Base-by-base conservation (phyloP, 2,329 filamentous ascomycete species). In the Podosphaera xanthii region DNA sequence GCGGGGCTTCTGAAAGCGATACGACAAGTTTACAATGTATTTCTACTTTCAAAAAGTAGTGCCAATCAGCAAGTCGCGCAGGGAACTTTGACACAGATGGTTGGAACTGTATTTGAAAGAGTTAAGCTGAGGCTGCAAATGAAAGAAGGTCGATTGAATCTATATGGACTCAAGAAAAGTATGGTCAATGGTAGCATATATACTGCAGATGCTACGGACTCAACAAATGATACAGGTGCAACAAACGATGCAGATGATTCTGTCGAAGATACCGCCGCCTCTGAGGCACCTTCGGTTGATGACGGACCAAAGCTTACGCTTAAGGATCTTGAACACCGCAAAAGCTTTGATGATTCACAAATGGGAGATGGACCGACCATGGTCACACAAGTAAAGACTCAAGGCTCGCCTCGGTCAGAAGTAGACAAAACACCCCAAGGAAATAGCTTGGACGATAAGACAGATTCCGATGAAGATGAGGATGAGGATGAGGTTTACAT, bases 1-100 rank as follows among this genome's bases (percentile, higher is more conserved):
- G 91, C 92, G 44, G 94, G 92, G 63, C 77, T 98, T 62, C 77
- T 98, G 64, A 98, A 98, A 74, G 91, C 92, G 59, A 89, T 98
- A 64, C 86, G 92, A 65, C 88, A 97, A 71, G 94, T 96, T 60
- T 98, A 98, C 76, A 98, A 98, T 74, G 94, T 98, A 65, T 98
- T 98, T 71, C 77, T 98, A 61, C 81, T 97, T 57, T 97, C 91
- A 64, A 89, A 92, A 69, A 95, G 84, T 63, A 94, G 85, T 63
- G 82, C 88, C 60, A 98, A 97, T 70, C 92, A 98, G 74, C 90
- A 95, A 71, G 87, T 97, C 57, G 94, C 94, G 0, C 94, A 98
- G 70, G 92, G 92, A 2, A 96, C 92, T 3, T 75, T 98, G 67
- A 95, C 91, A 2, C 92, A 98, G 72, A 98, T 98, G 92, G 88